Base-by-base conservation (phyloP, 202 grass and related monocot genomes). In the Musa balbisiana region DNA sequence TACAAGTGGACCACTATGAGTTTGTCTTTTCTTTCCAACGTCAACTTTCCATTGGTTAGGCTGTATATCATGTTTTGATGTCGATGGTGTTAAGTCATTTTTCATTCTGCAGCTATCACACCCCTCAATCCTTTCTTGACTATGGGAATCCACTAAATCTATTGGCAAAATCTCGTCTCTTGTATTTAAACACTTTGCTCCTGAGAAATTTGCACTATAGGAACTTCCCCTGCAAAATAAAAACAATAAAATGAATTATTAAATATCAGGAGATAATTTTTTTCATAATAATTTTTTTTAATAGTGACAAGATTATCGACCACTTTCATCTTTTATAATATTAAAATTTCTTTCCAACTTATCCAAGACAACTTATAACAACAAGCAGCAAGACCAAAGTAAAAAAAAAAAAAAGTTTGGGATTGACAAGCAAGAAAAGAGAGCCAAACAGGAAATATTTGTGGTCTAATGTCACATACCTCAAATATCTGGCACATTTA, bases 21-120 rank as follows among this genome's bases (percentile, higher is more conserved):
- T 85, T 71, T 86, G 84, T 66, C 89, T 78, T 83, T 83, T 89
- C 72, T 86, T 79, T 70, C 87, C 86, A 87, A 75, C 26, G 63
- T 83, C 84, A 84, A 53, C 82, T 78, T 69, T 89, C 73, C 83
- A 79, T 69, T 81, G 68, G 73, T 91, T 93, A 14, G 53, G 75
- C 53, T 97, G 90, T 70, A 76, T 62, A 53, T 81, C 78, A 55
- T 83, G 82, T 27, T 89, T 97, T 80, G 88, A 89, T 71, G 86
- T 87, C 74, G 90, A 84, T 56, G 86, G 77, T 21, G 76, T 67
- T 26, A 72, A 91, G 85, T 87, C 78, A 82, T 87, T 85, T 75
- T 80, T 82, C 69, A 71, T 78, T 79, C 73, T 86, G 72, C 67
- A 78, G 15, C 81, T 89, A 72, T 84, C 79, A 74, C 76, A 63